phyloP scores from a whole-genome alignment of 176 grass and related monocot genomes.

The Secale cereale region DNA sequence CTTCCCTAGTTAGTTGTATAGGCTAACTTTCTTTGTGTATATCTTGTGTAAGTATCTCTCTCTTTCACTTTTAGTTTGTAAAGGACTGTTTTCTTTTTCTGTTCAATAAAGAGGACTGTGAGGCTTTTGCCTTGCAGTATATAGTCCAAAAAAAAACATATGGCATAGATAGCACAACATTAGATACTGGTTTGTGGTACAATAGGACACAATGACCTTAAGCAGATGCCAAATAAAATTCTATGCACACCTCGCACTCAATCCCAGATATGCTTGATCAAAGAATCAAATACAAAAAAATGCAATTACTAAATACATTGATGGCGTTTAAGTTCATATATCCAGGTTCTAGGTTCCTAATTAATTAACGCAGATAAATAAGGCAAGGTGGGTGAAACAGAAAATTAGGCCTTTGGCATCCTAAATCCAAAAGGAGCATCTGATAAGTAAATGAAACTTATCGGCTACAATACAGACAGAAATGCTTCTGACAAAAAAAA shows the following conservation, averaged over 20 bases:
- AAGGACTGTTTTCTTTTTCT: no score
- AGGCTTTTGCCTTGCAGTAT: no score
- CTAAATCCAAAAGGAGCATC: constrained; percentile 8
- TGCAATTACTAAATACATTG: neutral
- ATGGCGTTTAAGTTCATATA: neutral
- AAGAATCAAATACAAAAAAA: neutral
- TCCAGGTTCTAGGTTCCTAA: neutral
- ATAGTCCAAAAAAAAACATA: no score
- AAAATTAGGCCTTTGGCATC: neutral
- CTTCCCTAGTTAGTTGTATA: no score
- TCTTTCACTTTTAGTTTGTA: no score
- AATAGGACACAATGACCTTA: neutral
- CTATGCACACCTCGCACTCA: neutral
- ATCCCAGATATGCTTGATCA: constrained; percentile 7
- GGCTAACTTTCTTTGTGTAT: no score
- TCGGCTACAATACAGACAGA: neutral
- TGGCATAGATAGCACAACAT: neutral
- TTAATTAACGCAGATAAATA: neutral
- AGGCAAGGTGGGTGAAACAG: neutral
- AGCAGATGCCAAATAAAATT: neutral
- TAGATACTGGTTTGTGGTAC: constrained; percentile 2
- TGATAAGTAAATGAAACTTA: neutral
- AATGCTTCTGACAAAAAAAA: neutral
- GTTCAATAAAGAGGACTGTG: no score
- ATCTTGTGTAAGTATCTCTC: no score